A percentile compares a stretch with the other conserved stretches of the same genome.
phyloP scores from a whole-genome alignment of 768 basidiomycete species.

The Royoungia palumana region DNA sequence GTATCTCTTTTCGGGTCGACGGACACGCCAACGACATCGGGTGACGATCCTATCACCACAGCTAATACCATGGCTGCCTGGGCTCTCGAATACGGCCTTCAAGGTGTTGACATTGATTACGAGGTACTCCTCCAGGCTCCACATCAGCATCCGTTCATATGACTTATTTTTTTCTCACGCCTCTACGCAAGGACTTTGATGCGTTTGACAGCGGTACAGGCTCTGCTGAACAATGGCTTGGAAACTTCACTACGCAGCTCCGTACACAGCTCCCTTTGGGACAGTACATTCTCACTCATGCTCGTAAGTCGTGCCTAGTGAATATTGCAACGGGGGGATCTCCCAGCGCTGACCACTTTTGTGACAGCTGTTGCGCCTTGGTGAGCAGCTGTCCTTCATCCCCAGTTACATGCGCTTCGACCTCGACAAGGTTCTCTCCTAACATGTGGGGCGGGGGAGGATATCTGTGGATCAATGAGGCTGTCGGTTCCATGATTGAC shows the following conservation, averaged over 20 bases:
- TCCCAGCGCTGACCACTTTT: too few relatives aligned
- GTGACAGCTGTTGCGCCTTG: not conserved
- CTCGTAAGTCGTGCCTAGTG: constrained; percentile 19
- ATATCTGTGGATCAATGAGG: not conserved
- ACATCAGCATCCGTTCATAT: too few relatives aligned
- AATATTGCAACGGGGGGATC: not conserved
- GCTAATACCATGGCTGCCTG: constrained; percentile 43
- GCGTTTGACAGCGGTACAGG: constrained; percentile 35
- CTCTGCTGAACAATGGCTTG: constrained; percentile 32
- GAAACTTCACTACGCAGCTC: constrained; percentile 27
- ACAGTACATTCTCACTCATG: constrained; percentile 30
- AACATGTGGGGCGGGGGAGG: not conserved
- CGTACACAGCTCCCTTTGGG: constrained; percentile 27
- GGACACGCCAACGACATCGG: constrained; percentile 36
- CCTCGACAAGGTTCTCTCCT: not conserved
- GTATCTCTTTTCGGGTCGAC: constrained; percentile 48
- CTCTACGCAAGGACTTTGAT: constrained; percentile 20
- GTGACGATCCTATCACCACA: constrained; percentile 35
- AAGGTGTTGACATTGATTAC: constrained; percentile 52
- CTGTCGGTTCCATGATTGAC: constrained; percentile 1
- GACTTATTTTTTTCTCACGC: too few relatives aligned
- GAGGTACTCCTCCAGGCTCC: constrained; percentile 30
- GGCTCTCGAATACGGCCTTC: constrained; percentile 43
- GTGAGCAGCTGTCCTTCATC: not conserved
- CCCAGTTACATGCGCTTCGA: not conserved